Percentiles rank a stretch among this genome's conserved stretches.
Conservation (phyloP, 345 rosid genomes). For the Melaleuca quinquenervia region DNA sequence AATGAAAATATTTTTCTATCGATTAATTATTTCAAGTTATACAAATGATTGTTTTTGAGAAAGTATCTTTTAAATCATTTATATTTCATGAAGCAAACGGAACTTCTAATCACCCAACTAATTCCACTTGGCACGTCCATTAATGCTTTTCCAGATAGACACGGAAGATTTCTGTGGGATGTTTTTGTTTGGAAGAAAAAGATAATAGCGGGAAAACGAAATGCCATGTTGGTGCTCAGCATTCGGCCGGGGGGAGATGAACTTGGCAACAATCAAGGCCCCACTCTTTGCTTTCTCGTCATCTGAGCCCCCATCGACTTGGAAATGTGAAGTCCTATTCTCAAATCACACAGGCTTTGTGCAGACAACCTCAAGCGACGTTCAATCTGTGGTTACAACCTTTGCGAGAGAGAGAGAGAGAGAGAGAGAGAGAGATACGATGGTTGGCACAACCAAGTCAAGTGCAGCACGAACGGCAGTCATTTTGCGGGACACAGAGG, state of each 20-base stretch:
- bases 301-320: no score
- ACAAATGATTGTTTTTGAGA: no score
- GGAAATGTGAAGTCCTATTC: no score
- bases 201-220: background rate
- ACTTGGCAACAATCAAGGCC: background rate
- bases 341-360: no score
- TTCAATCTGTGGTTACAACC: no score
- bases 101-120: background rate
- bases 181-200: background rate
- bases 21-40: background rate
- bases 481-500: background rate
- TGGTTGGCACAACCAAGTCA: no score
- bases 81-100: accelerated
- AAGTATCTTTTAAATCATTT: background rate
- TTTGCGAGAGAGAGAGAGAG: no score
- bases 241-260: background rate
- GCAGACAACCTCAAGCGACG: no score
- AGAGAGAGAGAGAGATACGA: no score
- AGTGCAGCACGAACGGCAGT: no score
- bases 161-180: background rate
- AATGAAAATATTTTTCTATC: background rate
- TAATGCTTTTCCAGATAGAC: background rate
- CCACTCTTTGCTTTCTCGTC: no score
- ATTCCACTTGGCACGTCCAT: background rate
- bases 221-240: background rate